Evolutionary conservation across 768 basidiomycete genomes (phyloP).

Genomic region (Boletus fagicola): DNA sequence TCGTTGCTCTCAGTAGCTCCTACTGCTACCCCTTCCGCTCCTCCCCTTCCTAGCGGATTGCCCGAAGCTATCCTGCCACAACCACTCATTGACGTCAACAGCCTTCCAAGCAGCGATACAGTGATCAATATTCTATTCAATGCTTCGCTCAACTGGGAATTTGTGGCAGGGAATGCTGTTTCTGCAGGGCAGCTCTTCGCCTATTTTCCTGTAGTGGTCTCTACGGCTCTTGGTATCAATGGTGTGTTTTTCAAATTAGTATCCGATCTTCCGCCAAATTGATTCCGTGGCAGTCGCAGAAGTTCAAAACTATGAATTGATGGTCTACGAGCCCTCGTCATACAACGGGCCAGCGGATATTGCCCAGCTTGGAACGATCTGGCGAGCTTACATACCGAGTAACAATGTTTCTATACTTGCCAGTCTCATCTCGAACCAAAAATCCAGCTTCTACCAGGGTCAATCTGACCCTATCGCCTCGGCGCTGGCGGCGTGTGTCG

Average conservation of each 20-base stretch:
- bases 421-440: constrained; percentile 56
- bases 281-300: constrained; percentile 34
- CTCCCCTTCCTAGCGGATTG: constrained; percentile 54
- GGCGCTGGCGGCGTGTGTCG: constrained; percentile 64
- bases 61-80: constrained; percentile 60
- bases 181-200: constrained; percentile 78
- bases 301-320: constrained; percentile 56
- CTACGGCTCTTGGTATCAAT: constrained; percentile 43
- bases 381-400: constrained; percentile 65
- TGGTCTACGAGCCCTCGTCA: constrained; percentile 62
- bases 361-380: constrained; percentile 61
- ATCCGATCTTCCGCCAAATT: constrained; percentile 21
- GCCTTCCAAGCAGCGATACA: constrained; percentile 39
- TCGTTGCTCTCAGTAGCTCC: constrained; percentile 23
- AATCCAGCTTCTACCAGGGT: constrained; percentile 64
- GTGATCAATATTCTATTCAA: constrained; percentile 69
- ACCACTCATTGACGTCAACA: constrained; percentile 20
- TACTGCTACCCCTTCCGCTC: constrained; percentile 25
- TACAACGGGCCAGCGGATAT: constrained; percentile 52
- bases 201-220: constrained; percentile 55
- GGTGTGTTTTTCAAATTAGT: constrained; percentile 30
- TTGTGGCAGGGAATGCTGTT: constrained; percentile 55
- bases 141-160: constrained; percentile 60
- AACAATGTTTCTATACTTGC: constrained; percentile 57
- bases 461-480: constrained; percentile 43